Evolutionary conservation across 768 basidiomycete species (phyloP).

Genomic region (Polyporus arcularius): DNA sequence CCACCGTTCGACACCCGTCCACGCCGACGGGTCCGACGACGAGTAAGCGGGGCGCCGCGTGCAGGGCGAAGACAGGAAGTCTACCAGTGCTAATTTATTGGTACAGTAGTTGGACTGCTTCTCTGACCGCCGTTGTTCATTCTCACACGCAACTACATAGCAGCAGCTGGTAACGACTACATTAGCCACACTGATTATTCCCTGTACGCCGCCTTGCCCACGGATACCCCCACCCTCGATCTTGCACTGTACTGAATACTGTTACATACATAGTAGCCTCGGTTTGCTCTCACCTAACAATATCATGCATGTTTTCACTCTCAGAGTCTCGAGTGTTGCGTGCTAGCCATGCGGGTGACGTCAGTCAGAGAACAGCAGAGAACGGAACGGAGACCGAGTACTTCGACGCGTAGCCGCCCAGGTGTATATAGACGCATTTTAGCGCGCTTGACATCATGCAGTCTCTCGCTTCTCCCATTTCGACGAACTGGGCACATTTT

Average conservation of each 20-base stretch:
- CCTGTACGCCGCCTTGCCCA: conserved; percentile 7
- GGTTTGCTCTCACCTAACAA: neutral
- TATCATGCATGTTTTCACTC: neutral
- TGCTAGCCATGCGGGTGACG: too few relatives aligned
- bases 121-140: conserved; percentile 19
- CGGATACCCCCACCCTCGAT: conserved; percentile 11
- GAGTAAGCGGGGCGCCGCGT: conserved; percentile 1
- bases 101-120: conserved; percentile 17
- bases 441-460: conserved; percentile 10
- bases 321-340: too few relatives aligned
- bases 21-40: conserved; percentile 7
- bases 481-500: neutral
- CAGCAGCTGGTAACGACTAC: conserved; percentile 7
- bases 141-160: conserved; percentile 10
- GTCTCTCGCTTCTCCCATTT: conserved; percentile 12
- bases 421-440: neutral
- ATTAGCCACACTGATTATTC: conserved; percentile 6
- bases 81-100: conserved; percentile 15
- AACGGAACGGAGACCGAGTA: too few relatives aligned
- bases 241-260: conserved; percentile 14
- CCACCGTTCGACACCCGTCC: conserved; percentile 7
- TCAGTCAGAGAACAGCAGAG: too few relatives aligned
- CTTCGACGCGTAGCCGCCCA: neutral
- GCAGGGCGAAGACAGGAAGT: conserved; percentile 18
- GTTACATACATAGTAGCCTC: conserved; percentile 9